These are phyloP conservation scores for Acanthamoeba healyi DNA, from an alignment of 208 protist genomes.

Conservation along the genomic window DNA sequence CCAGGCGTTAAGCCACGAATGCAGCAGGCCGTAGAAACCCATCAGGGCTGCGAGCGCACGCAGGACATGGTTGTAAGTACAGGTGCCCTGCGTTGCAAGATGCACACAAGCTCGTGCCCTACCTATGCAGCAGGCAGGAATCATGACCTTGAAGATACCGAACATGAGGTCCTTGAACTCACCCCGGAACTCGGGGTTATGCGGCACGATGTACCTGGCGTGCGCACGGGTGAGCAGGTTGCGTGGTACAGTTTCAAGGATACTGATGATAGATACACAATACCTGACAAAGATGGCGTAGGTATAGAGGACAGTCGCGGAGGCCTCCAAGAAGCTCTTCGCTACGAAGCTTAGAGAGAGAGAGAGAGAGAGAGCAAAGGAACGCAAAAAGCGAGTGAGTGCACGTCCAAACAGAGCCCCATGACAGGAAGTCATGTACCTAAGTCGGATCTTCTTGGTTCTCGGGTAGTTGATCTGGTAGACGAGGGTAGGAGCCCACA, in stretches of 20 bases:
- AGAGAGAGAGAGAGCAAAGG: not conserved
- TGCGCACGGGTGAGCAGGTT: not conserved
- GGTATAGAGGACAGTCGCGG: constrained; percentile 51
- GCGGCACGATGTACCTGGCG: constrained; percentile 11
- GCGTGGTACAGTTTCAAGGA: no score
- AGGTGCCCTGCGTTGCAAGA: not conserved
- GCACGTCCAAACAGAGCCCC: not conserved
- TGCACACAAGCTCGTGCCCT: not conserved
- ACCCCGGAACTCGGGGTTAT: constrained; percentile 36
- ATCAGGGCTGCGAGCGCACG: not conserved
- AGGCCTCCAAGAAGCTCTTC: constrained; percentile 64
- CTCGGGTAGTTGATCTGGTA: constrained; percentile 70
- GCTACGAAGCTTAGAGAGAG: not conserved
- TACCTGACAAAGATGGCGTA: constrained; percentile 72
- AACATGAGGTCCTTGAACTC: constrained; percentile 68
- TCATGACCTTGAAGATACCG: constrained; percentile 70
- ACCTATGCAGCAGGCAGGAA: constrained; percentile 57
- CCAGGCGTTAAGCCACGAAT: constrained; percentile 65
- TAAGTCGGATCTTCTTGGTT: constrained; percentile 64
- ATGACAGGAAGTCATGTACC: not conserved
- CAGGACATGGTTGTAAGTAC: not conserved
- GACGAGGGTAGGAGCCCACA: constrained; percentile 68
- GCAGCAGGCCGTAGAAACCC: constrained; percentile 70
- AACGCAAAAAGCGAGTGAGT: not conserved
- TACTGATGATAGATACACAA: no score